Conservation (phyloP, 2,329 filamentous ascomycete genomes). For the Aspergillus vadensis region DNA sequence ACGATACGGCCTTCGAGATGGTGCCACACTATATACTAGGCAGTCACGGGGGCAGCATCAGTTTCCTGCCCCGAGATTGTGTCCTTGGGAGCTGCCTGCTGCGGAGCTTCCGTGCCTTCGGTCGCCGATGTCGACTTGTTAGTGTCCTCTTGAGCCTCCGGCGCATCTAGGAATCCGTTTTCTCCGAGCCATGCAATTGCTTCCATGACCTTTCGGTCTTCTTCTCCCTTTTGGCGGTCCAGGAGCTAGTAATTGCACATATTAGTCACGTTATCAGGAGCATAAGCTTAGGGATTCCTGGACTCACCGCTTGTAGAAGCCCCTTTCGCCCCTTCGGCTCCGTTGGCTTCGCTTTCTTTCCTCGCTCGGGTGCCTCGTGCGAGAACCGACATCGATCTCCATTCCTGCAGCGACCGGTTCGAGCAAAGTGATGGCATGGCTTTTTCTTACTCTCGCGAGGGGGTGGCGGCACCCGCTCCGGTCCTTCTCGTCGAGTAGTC, state of each 20-base stretch:
- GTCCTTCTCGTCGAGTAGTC: constrained; percentile 43
- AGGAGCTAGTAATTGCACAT: constrained; percentile 35
- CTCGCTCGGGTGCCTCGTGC: constrained; percentile 41
- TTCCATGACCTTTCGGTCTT: constrained; percentile 44
- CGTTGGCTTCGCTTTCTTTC: constrained; percentile 28
- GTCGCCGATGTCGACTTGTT: not conserved
- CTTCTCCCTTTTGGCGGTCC: constrained; percentile 46
- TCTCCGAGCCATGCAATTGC: constrained; percentile 47
- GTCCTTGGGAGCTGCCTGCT: not conserved
- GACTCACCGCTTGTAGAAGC: constrained; percentile 47
- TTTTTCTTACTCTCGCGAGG: constrained; percentile 37
- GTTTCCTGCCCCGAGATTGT: not conserved
- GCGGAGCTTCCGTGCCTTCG: not conserved
- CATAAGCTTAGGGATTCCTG: not conserved
- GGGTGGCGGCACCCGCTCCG: constrained; percentile 44
- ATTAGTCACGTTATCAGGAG: constrained; percentile 8
- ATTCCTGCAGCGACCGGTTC: constrained; percentile 44
- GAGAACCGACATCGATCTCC: constrained; percentile 46
- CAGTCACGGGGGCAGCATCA: not conserved
- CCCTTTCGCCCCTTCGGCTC: constrained; percentile 42
- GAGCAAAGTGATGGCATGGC: constrained; percentile 45
- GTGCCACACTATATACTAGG: not conserved
- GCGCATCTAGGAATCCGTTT: constrained; percentile 40
- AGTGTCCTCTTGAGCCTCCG: not conserved
- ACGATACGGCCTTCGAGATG: not conserved